These are phyloP conservation scores for Ceratorhiza oryzae-sativae DNA, from an alignment of 1,284 basidiomycete genomes.

Conservation along the genomic window DNA sequence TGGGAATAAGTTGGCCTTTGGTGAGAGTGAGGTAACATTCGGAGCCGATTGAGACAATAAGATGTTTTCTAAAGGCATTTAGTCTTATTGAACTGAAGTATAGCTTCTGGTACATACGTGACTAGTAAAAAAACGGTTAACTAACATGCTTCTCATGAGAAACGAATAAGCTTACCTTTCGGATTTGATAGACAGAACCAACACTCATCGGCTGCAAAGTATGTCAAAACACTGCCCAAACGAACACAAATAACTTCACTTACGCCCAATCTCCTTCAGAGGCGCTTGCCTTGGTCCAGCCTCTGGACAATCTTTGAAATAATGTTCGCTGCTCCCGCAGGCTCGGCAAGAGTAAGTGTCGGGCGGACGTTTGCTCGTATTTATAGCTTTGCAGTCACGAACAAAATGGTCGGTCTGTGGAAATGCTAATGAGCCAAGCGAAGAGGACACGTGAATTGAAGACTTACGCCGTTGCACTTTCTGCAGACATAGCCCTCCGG, in stretches of 20 bases:
- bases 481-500: slow-evolving; percentile 87
- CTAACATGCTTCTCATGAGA: background rate
- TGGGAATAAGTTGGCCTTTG: slow-evolving; percentile 90
- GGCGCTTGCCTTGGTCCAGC: slow-evolving; percentile 65
- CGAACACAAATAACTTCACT: slow-evolving; percentile 50
- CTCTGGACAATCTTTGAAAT: slow-evolving; percentile 84
- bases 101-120: slow-evolving; percentile 9
- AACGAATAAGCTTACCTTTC: slow-evolving; percentile 65
- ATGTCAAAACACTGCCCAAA: background rate
- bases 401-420: slow-evolving; percentile 78
- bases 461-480: slow-evolving; percentile 68
- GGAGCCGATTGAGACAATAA: slow-evolving; percentile 89
- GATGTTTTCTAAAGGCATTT: slow-evolving; percentile 73
- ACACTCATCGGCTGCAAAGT: slow-evolving; percentile 77
- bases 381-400: slow-evolving; percentile 85
- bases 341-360: slow-evolving; percentile 84
- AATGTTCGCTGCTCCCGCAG: slow-evolving; percentile 84
- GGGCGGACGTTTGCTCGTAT: slow-evolving; percentile 79
- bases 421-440: slow-evolving; percentile 13
- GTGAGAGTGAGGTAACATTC: slow-evolving; percentile 94
- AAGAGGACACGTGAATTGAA: slow-evolving; percentile 4
- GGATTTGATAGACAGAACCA: slow-evolving; percentile 98
- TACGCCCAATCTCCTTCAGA: slow-evolving; percentile 80
- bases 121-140: background rate
- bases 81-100: background rate